Evolutionary conservation across 495 filamentous ascomycete species (phyloP), one percentile per base, ranked within the genome.

Genomic region (Daldinia concentrica): DNA sequence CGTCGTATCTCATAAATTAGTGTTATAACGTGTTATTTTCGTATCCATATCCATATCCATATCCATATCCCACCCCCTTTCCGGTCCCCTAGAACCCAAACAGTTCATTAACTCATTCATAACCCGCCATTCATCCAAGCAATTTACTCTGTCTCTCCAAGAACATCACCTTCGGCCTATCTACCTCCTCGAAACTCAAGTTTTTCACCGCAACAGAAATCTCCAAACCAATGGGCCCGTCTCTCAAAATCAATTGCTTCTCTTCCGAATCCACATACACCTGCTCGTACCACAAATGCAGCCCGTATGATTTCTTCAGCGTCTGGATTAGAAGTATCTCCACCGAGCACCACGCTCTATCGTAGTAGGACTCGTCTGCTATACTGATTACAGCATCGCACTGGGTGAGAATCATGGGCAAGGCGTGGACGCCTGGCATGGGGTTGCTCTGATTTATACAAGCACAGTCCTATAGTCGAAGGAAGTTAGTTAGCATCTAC

Each of bases 351-450:
- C 75, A 76, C 9, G 75, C 73, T 0, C 75, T 52, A 11, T 55
- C 52, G 30, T 63, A 66, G 62, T 72, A 71, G 2, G n/a, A n/a
- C 36, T 62, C 45, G 27, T 71, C 70, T 11, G 54, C 37, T 17
- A 77, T 39, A 17, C 73, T 76, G 41, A 77, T 74, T n/a, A 74
- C 45, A n/a, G 64, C 73, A 30, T 77, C 62, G 70, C 75, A 76
- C 45, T 76, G 75, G 4, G 69, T 61, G 9, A 77, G 57, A 17
- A 76, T 74, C 22, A 77, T 68, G 24, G 73, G 75, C 8, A 77
- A 64, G 9, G 75, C 66, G 2, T 63, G 57, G 5, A 73, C 75
- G 6, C 75, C 75, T 6, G 62, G 30, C 15, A 58, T 32, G 1
- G 75, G 73, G 17, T 76, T 54, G 27, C 74, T 71, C 45, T 77